Evolutionary conservation across 371 early-diverging fungal genomes (phyloP).

Genomic region (Actinomortierella wolfii): DNA sequence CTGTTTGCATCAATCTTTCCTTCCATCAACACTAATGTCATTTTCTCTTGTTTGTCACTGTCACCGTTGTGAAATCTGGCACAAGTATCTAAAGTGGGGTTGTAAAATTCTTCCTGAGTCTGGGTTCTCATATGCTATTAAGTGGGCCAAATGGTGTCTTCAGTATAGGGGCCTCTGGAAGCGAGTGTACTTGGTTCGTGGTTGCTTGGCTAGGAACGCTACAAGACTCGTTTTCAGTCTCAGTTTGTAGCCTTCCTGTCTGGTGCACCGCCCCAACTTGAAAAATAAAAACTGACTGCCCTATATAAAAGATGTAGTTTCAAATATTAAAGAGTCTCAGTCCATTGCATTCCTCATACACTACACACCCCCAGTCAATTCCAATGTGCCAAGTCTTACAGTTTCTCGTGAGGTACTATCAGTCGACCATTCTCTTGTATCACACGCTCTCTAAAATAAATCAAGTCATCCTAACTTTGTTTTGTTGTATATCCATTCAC

Average conservation of each 20-base stretch:
- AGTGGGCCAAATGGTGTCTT: constrained; percentile 12
- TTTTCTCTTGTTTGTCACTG: constrained; percentile 4
- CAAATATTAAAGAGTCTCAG: background rate
- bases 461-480: constrained; percentile 8
- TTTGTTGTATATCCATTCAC: constrained; percentile 7
- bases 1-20: constrained; percentile 14
- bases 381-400: no score
- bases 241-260: constrained; percentile 9
- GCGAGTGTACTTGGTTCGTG: constrained; percentile 10
- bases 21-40: constrained; percentile 22
- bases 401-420: constrained; percentile 11
- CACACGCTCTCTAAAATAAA: constrained; percentile 13
- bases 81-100: constrained; percentile 8
- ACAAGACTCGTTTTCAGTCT: constrained; percentile 16
- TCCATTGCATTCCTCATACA: no score
- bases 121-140: constrained; percentile 3
- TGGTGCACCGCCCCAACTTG: constrained; percentile 16
- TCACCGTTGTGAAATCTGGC: constrained; percentile 17
- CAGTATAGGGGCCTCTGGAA: constrained; percentile 12
- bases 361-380: no score
- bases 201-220: constrained; percentile 15
- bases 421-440: constrained; percentile 14
- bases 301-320: constrained; percentile 12
- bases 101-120: no score
- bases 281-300: constrained; percentile 17